Percentiles rank a stretch among this genome's conserved stretches.
Conservation (phyloP, 2,329 filamentous ascomycete genomes). For the Fusarium sp. region DNA sequence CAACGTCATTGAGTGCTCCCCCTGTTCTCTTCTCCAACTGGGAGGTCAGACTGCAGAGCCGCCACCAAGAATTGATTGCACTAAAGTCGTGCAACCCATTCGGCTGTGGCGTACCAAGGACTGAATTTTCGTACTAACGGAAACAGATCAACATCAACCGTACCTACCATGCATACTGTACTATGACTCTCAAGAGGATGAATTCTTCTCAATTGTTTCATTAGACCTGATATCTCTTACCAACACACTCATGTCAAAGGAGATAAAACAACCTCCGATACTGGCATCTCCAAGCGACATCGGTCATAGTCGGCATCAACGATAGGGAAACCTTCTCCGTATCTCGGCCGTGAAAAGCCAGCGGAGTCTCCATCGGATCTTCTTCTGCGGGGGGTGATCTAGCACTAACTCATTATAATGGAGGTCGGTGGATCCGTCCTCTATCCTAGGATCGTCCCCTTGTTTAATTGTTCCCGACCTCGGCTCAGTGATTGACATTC, state of each 20-base stretch:
- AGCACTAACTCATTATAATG: slow-evolving; percentile 2
- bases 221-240: neutral
- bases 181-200: neutral
- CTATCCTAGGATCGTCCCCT: slow-evolving; percentile 7
- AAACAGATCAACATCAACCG: neutral
- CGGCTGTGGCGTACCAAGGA: slow-evolving; percentile 30
- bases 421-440: slow-evolving; percentile 13
- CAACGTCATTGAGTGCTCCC: neutral
- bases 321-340: slow-evolving; percentile 17
- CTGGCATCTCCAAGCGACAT: slow-evolving; percentile 31
- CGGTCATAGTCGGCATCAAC: slow-evolving; percentile 17
- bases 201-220: neutral
- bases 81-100: slow-evolving; percentile 4
- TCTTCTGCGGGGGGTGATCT: slow-evolving; percentile 27
- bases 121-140: slow-evolving; percentile 4
- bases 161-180: neutral
- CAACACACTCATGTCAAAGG: slow-evolving; percentile 6
- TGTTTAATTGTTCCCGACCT: slow-evolving; percentile 32
- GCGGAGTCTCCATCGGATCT: slow-evolving; percentile 21
- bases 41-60: slow-evolving; percentile 14
- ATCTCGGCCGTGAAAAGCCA: slow-evolving; percentile 32
- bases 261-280: slow-evolving; percentile 18
- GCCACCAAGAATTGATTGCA: slow-evolving; percentile 11
- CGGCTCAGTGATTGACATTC: slow-evolving; percentile 28
- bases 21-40: slow-evolving; percentile 7